These are phyloP conservation scores for Ormosia semicastrata DNA, from an alignment of 306 rosid genomes.

Conservation along the genomic window DNA sequence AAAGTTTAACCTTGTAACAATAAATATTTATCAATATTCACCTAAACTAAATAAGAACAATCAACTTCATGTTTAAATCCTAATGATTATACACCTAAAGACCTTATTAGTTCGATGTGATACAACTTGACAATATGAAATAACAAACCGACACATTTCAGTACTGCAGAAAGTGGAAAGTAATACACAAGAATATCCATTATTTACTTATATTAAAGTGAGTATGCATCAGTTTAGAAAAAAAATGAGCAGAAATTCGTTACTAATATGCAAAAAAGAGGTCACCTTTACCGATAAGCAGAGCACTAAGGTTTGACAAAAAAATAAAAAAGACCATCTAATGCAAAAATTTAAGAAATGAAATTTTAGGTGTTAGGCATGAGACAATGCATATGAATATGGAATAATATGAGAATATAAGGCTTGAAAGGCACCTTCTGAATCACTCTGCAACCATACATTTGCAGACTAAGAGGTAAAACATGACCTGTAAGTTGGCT, in stretches of 20 bases:
- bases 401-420: constrained; percentile 18
- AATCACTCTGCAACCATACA: constrained; percentile 98
- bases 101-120: not conserved
- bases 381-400: not conserved
- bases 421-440: constrained; percentile 72
- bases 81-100: constrained; percentile 5
- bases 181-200: constrained; percentile 16
- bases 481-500: constrained; percentile 80
- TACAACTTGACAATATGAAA: not conserved
- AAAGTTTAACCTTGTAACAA: not conserved
- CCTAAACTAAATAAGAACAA: not conserved
- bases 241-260: constrained; percentile 8
- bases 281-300: constrained; percentile 8
- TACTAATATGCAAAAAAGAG: not conserved
- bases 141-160: constrained; percentile 13
- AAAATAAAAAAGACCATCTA: not conserved
- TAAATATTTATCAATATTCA: not conserved
- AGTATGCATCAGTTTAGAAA: constrained; percentile 10
- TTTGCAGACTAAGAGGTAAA: constrained; percentile 94
- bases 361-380: not conserved
- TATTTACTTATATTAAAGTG: constrained; percentile 15
- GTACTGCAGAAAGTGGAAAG: constrained; percentile 20
- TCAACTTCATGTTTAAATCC: not conserved
- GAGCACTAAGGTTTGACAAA: not conserved
- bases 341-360: constrained; percentile 23